phyloP scores from a whole-genome alignment of 495 filamentous ascomycete species.

The Tuber indicum region DNA sequence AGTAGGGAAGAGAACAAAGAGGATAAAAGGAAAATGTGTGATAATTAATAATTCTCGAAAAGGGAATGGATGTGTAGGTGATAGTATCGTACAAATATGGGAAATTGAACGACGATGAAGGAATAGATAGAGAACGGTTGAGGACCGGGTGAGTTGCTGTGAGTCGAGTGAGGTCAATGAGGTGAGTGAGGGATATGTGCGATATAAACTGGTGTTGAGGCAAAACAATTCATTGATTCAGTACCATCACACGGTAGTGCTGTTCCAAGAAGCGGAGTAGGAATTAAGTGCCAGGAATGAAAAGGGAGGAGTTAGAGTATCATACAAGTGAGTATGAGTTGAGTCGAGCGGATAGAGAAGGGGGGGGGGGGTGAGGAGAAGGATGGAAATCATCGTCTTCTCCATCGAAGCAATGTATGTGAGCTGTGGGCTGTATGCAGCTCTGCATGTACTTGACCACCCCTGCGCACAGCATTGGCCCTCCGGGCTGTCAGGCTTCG shows the following conservation, averaged over 20 bases:
- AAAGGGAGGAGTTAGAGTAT: background rate
- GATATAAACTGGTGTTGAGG: conserved; percentile 24
- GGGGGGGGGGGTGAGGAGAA: background rate
- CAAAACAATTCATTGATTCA: conserved; percentile 35
- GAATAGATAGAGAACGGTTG: conserved; percentile 10
- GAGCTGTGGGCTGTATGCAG: conserved; percentile 14
- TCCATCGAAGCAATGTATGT: conserved; percentile 24
- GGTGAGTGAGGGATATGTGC: conserved; percentile 37
- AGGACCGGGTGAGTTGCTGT: conserved; percentile 14
- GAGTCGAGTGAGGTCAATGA: conserved; percentile 17
- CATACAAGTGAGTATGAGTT: background rate
- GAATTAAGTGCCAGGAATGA: conserved; percentile 1
- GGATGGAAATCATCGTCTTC: conserved; percentile 27
- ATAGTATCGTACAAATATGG: background rate
- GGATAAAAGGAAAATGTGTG: background rate
- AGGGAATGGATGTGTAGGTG: background rate
- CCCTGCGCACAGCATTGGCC: conserved; percentile 28
- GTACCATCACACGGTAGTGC: conserved; percentile 22
- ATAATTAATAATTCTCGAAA: background rate
- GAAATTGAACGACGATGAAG: background rate
- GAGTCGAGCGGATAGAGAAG: background rate
- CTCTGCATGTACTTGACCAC: conserved; percentile 26
- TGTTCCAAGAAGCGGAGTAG: conserved; percentile 1
- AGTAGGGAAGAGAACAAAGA: background rate
- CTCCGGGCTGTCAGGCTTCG: conserved; percentile 21